Base-by-base conservation (phyloP, 805 yeast genomes). In the Kodamaea nitidulidarum region DNA sequence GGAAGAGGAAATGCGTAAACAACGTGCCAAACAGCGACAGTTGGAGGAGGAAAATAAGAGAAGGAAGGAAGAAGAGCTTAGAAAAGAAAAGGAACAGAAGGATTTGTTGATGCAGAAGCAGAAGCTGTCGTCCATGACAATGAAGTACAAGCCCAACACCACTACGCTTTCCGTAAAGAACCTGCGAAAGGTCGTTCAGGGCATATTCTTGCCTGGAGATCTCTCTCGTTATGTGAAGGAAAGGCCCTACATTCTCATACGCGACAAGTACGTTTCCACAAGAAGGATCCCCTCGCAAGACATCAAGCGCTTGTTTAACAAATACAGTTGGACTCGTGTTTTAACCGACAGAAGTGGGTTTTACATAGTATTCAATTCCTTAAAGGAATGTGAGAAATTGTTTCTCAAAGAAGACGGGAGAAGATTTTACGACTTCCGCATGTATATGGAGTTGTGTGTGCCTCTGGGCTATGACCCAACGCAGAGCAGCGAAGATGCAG, bases 241-340 rank as follows among this genome's bases (percentile, higher is more conserved):
- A 21, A 64, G 84, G 21, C 81, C 90, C 0, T 80, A 68, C 41
- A 59, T 84, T 18, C 67, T 73, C 44, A 73, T 84, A 32, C 65
- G 70, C 12, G 75, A 74, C 46, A 69, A 67, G 42, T 72, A 68
- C 42, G 70, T 75, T 11, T 68, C 79, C 2, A 66, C 77, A 0
- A 60, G 65, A 38, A 63, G 67, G 38, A 67, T 80, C 1, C 63
- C 70, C 11, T 64, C 78, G 2, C 70, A 68, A 38, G 87, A 82
- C 51, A 63, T 88, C 39, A 80, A 84, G 49, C 68, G 73, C 18
- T 67, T 70, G 21, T 62, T 87, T 22, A 71, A 71, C 29, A 73
- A 70, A 35, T 82, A 82, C 52, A 76, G 74, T 39, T 83, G 88
- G 80, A 74, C 79, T 0, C 67, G 84, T 39, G 76, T 87, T 2